Conservation (phyloP, 805 yeast genomes). For the Nakazawaea anatomiae region DNA sequence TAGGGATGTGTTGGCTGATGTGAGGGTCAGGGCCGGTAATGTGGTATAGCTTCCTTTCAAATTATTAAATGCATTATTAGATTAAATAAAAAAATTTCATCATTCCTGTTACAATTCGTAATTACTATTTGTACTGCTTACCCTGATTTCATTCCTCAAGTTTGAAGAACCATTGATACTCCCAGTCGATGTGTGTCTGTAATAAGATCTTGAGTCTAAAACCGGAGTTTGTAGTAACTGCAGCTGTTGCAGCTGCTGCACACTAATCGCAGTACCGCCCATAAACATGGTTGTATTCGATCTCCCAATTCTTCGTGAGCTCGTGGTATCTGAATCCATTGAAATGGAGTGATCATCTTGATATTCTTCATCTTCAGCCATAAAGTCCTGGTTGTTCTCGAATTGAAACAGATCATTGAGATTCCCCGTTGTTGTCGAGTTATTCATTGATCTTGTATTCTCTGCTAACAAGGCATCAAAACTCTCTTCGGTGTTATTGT, state of each 20-base stretch:
- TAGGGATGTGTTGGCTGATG: slow-evolving; percentile 9
- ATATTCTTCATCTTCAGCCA: slow-evolving; percentile 32
- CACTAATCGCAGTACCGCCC: background rate
- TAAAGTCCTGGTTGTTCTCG: slow-evolving; percentile 22
- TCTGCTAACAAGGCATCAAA: slow-evolving; percentile 7
- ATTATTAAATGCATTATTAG: background rate
- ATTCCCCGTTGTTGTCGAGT: background rate
- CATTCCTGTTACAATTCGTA: background rate
- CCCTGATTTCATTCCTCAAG: slow-evolving; percentile 7
- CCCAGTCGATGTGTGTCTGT: slow-evolving; percentile 1
- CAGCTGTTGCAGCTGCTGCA: no score
- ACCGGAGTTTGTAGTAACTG: background rate
- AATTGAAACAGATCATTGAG: slow-evolving; percentile 8
- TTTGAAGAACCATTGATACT: background rate
- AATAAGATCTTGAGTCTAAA: background rate
- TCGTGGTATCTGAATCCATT: slow-evolving; percentile 13
- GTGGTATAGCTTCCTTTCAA: background rate
- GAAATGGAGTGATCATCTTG: slow-evolving; percentile 26
- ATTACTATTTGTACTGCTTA: slow-evolving; percentile 7
- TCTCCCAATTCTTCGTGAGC: background rate
- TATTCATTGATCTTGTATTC: slow-evolving; percentile 4
- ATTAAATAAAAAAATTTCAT: no score
- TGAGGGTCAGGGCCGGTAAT: slow-evolving; percentile 8
- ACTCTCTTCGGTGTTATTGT: background rate
- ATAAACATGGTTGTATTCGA: background rate